Base-by-base conservation (phyloP, 2,329 filamentous ascomycete species). In the Dothiorella sarmentorum region DNA sequence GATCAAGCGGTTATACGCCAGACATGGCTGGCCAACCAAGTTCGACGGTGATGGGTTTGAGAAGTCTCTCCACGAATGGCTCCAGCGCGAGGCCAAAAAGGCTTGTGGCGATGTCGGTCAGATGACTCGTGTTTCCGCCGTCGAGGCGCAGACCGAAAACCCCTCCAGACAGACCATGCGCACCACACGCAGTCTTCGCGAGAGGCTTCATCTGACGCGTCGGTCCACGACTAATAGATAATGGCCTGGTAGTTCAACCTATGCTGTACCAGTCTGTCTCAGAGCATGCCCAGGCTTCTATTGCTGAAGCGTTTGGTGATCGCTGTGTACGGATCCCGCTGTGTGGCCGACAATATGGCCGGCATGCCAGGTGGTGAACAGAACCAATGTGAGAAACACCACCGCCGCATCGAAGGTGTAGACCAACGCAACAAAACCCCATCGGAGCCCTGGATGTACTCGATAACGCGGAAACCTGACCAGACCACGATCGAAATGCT, bases 401-500 rank as follows among this genome's bases (percentile, higher is more conserved):
- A 77, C 68, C 3, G 69, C 60, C 4, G 77, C 74, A 68, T 82
- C 79, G 59, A 81, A 78, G 18, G 76, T 67, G 63, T 80, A 80
- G 5, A 80, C 60, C 18, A 70, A 78, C 59, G 72, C 44, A 79
- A 66, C 9, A 82, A 63, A 44, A 71, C 74, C 1, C 80, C 80
- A 17, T 70, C 63, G 26, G 73, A 70, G 1, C 80, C 79, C 63
- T 75, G 66, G 0, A 69, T 61, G 59, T 79, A 84, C 68, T 83
- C 80, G 7, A 76, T 66, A 11, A 82, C 70, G 26, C 81, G 73
- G 53, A 81, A 80, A 1, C 81, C 60, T 3, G 69, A 76, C 29
- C 81, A 73, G 4, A 81, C 59, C 60, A 83, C 67, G 64, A 83
- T 82, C n/a, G 82, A 66, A 0, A 66, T 61, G 60, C 73, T 76